phyloP scores from a whole-genome alignment of 2,329 filamentous ascomycete species.

The Penicillium sp. region DNA sequence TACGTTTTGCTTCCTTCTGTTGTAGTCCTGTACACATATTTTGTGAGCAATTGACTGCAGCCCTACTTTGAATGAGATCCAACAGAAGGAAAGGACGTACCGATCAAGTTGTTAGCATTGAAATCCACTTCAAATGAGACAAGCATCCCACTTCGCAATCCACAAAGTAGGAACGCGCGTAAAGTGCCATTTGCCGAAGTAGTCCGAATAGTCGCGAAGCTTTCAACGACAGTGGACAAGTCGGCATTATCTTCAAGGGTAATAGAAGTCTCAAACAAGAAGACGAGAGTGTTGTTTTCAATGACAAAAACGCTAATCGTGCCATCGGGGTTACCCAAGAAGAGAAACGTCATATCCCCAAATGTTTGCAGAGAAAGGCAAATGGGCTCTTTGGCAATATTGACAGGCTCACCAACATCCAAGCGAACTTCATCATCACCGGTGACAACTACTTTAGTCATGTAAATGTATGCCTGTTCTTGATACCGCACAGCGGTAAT shows the following conservation, averaged over 20 bases:
- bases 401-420: slow-evolving; percentile 22
- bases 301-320: slow-evolving; percentile 35
- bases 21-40: slow-evolving; percentile 29
- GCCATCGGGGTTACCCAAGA: slow-evolving; percentile 43
- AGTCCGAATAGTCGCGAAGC: slow-evolving; percentile 30
- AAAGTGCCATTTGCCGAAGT: slow-evolving; percentile 4
- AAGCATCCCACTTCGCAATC: slow-evolving; percentile 47
- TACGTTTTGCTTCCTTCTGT: slow-evolving; percentile 29
- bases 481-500: slow-evolving; percentile 27
- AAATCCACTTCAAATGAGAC: slow-evolving; percentile 37
- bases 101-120: slow-evolving; percentile 20
- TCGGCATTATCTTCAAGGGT: slow-evolving; percentile 22
- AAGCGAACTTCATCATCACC: slow-evolving; percentile 20
- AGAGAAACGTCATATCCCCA: slow-evolving; percentile 29
- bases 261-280: slow-evolving; percentile 27
- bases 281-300: slow-evolving; percentile 20
- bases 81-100: slow-evolving; percentile 19
- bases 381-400: slow-evolving; percentile 37
- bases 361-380: slow-evolving; percentile 35
- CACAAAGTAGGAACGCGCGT: slow-evolving; percentile 41
- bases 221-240: slow-evolving; percentile 38
- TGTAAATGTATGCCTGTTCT: slow-evolving; percentile 28
- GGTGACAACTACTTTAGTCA: slow-evolving; percentile 23
- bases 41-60: not conserved
- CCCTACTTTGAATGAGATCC: not conserved